Percentiles rank a stretch among this genome's conserved stretches.
These are phyloP conservation scores for Monilinia aucupariae DNA, from an alignment of 2,329 filamentous ascomycete genomes.

Conservation along the genomic window DNA sequence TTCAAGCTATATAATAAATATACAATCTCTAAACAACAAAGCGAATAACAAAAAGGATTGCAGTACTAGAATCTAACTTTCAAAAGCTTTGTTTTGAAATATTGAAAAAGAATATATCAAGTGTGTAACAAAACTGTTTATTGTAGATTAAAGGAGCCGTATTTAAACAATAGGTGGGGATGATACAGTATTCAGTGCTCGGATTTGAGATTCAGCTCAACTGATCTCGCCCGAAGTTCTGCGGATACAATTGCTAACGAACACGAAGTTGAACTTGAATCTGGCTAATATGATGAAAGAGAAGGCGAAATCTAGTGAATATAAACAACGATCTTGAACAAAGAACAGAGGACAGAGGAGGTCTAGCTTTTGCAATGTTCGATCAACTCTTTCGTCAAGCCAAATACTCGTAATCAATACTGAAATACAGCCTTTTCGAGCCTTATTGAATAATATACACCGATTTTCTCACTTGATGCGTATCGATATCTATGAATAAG, in stretches of 20 bases:
- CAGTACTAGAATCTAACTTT: neutral
- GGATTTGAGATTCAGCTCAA: neutral
- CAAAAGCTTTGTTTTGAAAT: neutral
- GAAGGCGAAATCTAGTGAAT: too few relatives aligned
- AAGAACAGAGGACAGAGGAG: neutral
- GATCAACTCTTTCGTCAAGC: neutral
- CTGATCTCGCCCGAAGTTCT: neutral
- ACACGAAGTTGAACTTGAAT: neutral
- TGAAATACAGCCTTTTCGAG: too few relatives aligned
- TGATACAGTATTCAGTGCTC: neutral
- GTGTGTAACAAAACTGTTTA: neutral
- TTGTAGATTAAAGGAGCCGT: neutral
- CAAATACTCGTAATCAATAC: neutral
- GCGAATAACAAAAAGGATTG: neutral
- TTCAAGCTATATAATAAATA: too few relatives aligned
- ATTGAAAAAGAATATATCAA: neutral
- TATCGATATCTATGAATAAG: neutral
- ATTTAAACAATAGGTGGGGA: neutral
- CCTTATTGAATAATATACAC: neutral
- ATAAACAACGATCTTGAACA: neutral
- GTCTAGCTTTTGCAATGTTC: neutral
- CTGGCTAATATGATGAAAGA: neutral
- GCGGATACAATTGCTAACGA: neutral
- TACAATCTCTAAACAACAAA: neutral
- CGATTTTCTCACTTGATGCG: neutral